Base-by-base conservation (phyloP, 805 yeast genomes). In the Teunomyces gatunensis region DNA sequence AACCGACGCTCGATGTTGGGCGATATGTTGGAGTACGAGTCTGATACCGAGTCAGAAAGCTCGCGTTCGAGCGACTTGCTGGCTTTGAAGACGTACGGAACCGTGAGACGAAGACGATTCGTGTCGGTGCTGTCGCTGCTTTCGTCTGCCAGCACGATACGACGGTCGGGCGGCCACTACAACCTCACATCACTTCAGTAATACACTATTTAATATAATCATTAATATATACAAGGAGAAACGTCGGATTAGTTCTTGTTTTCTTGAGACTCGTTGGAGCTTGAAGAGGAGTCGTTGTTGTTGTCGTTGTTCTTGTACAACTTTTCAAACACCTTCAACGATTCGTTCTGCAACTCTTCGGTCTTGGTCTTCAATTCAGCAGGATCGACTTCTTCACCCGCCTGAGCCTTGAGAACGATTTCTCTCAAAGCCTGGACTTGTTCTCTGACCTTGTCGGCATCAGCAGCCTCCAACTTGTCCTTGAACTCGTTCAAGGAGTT, bases 291-390 rank as follows among this genome's bases (percentile, higher is more conserved):
- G 54, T 55, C 51, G 54, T 52, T 52, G 61, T 59, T 57, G 49
- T 59, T 57, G 49, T 61, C 60, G 64, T 51, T 53, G 54, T 53
- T 53, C 56, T 53, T 53, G 56, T 53, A 53, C 64, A 83, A 72
- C 77, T 85, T 82, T 72, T 84, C 89, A 65, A 87, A 86, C 57
- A 87, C 78, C 69, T 84, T 83, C 75, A 87, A 77, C 13, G 92
- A 83, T 58, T 85, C 78, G 61, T 74, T 80, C 74, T 87, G 91
- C 67, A 87, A 75, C 62, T 82, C 87, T 55, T 85, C 89, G 57
- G 88, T 81, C 78, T 83, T 80, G 58, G 80, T 72, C 79, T 85
- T 85, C 69, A 87, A 77, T 58, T 77, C 81, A 58, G 80, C 75
- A 52, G 81, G 71, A 60, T 80, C 77, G 56, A 83, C 84, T 67